Evolutionary conservation across 164 flowering plant genomes (phyloP).

Genomic region (Malania oleifera): DNA sequence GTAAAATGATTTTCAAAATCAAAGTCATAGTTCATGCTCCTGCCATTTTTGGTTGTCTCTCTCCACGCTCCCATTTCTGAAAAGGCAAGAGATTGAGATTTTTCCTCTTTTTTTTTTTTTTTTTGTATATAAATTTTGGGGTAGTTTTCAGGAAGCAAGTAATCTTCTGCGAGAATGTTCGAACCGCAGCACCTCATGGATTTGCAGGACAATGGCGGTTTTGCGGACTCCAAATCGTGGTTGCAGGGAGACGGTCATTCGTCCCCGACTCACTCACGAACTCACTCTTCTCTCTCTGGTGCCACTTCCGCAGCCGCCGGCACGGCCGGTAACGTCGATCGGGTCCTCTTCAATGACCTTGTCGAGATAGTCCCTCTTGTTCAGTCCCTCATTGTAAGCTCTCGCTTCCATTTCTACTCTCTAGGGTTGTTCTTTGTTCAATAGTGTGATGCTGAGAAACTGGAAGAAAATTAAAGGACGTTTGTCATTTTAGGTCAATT

Average conservation of each 20-base stretch:
- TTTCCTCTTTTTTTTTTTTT: too few relatives aligned
- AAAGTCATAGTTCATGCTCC: too few relatives aligned
- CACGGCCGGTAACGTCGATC: conserved; percentile 49
- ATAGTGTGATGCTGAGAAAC: not conserved
- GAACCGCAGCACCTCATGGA: conserved; percentile 44
- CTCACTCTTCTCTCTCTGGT: conserved; percentile 32
- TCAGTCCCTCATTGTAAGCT: conserved; percentile 72
- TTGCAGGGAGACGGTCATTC: conserved; percentile 38
- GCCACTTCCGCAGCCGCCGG: conserved; percentile 15
- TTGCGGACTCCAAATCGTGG: conserved; percentile 55
- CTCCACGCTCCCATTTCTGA: too few relatives aligned
- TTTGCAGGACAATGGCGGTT: conserved; percentile 32
- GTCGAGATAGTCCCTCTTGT: conserved; percentile 89
- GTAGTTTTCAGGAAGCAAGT: too few relatives aligned
- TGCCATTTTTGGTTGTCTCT: too few relatives aligned
- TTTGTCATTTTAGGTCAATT: too few relatives aligned
- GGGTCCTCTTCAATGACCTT: conserved; percentile 62
- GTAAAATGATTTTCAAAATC: too few relatives aligned
- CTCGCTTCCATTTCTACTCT: conserved; percentile 13
- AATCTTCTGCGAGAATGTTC: conserved; percentile 32
- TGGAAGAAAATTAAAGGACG: not conserved
- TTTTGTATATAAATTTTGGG: too few relatives aligned
- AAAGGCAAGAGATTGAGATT: too few relatives aligned
- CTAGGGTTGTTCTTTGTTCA: not conserved
- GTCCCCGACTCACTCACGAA: conserved; percentile 25